Conservation (phyloP, 2,329 filamentous ascomycete species). For the Chaetomiaceae sp. region DNA sequence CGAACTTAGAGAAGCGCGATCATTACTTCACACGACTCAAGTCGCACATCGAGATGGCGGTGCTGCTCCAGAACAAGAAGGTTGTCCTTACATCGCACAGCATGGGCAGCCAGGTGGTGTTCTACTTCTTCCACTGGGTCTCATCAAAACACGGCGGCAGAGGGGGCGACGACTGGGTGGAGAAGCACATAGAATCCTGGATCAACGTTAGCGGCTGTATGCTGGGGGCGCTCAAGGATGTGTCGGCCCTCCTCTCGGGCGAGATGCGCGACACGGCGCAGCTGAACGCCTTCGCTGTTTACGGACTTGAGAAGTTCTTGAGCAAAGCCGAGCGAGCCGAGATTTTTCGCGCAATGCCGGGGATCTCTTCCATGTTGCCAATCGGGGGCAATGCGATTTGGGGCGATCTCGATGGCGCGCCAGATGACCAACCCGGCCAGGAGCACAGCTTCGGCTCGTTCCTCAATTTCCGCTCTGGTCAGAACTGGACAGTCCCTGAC, state of each 20-base stretch:
- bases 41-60: slow-evolving; percentile 80
- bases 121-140: slow-evolving; percentile 76
- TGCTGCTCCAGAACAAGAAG: slow-evolving; percentile 70
- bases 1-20: slow-evolving; percentile 83
- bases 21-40: slow-evolving; percentile 93
- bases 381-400: slow-evolving; percentile 93
- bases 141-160: slow-evolving; percentile 72
- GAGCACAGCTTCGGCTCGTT: slow-evolving; percentile 72
- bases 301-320: slow-evolving; percentile 92
- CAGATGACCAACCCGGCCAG: slow-evolving; percentile 76
- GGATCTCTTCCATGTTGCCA: slow-evolving; percentile 92
- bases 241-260: slow-evolving; percentile 86
- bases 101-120: slow-evolving; percentile 94
- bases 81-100: slow-evolving; percentile 86
- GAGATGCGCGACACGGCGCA: slow-evolving; percentile 99
- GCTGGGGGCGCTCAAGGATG: slow-evolving; percentile 87
- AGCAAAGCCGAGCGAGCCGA: slow-evolving; percentile 86
- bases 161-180: slow-evolving; percentile 85
- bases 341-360: slow-evolving; percentile 94
- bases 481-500: slow-evolving; percentile 59
- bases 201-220: slow-evolving; percentile 98
- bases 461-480: slow-evolving; percentile 70
- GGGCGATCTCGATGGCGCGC: slow-evolving; percentile 83
- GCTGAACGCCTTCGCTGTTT: slow-evolving; percentile 92
- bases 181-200: slow-evolving; percentile 86